Evolutionary conservation across 208 protist species (phyloP).

Genomic region (Acanthamoeba healyi): DNA sequence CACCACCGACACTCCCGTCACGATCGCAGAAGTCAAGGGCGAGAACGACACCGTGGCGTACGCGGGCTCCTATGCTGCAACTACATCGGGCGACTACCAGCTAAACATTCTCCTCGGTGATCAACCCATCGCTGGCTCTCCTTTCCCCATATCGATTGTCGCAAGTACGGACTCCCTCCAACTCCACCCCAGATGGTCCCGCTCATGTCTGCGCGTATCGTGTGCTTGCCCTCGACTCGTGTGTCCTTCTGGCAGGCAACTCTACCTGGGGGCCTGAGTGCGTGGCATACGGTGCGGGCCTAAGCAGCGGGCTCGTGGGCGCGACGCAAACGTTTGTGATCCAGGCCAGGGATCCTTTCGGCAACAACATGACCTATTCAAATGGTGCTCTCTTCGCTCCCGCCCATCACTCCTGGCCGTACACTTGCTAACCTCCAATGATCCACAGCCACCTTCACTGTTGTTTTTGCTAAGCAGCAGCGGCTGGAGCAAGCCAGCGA

Average conservation of each 20-base stretch:
- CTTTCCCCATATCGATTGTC: neutral
- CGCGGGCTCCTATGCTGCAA: neutral
- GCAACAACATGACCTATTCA: conserved; percentile 36
- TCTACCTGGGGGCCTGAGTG: conserved; percentile 27
- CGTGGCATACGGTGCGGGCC: conserved; percentile 14
- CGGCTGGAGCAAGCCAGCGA: neutral
- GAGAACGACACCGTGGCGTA: neutral
- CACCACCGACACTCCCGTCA: neutral
- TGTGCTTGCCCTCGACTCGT: neutral
- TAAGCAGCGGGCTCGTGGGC: neutral
- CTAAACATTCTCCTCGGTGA: neutral
- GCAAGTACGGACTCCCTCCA: neutral
- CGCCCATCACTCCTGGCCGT: neutral
- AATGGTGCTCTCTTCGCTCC: neutral
- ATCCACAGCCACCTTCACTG: neutral
- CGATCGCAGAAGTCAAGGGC: neutral
- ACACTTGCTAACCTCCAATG: no score
- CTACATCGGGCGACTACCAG: neutral
- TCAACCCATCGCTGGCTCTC: neutral
- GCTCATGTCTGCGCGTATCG: neutral
- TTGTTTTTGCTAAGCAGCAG: neutral
- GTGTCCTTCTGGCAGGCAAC: neutral
- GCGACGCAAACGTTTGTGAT: neutral
- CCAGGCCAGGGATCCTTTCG: conserved; percentile 16
- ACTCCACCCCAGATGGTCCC: neutral